Conservation (phyloP, 1,284 basidiomycete genomes). For the Malassezia psittaci region DNA sequence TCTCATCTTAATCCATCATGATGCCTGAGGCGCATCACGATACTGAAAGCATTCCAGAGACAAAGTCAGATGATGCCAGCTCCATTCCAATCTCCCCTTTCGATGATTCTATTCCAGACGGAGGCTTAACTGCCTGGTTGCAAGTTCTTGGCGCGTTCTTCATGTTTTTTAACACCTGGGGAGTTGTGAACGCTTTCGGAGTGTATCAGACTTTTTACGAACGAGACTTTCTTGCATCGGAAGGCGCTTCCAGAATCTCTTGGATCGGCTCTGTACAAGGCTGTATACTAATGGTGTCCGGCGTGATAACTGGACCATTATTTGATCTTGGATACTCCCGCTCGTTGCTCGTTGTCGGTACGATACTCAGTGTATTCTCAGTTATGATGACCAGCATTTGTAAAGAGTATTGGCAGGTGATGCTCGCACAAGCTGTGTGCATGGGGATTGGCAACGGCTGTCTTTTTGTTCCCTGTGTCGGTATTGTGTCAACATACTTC, state of each 20-base stretch:
- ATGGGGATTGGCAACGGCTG: slow-evolving; percentile 7
- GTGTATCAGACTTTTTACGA: slow-evolving; percentile 29
- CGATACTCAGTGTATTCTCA: slow-evolving; percentile 3
- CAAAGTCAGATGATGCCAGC: neutral
- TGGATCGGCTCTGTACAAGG: slow-evolving; percentile 33
- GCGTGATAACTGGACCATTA: slow-evolving; percentile 25
- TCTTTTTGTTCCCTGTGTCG: slow-evolving; percentile 15
- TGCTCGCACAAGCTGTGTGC: slow-evolving; percentile 10
- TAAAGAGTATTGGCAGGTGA: slow-evolving; percentile 3
- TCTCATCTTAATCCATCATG: neutral
- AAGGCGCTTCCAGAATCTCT: slow-evolving; percentile 19
- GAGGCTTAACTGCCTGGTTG: slow-evolving; percentile 27
- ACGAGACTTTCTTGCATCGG: slow-evolving; percentile 15
- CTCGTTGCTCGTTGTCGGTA: neutral
- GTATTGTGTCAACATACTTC: slow-evolving; percentile 8
- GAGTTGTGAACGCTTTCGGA: slow-evolving; percentile 30
- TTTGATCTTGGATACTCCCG: slow-evolving; percentile 21
- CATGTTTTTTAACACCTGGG: slow-evolving; percentile 27
- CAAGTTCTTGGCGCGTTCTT: slow-evolving; percentile 27
- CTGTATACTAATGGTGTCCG: slow-evolving; percentile 26
- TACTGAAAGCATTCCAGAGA: neutral
- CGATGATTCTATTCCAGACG: slow-evolving; percentile 22
- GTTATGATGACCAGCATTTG: slow-evolving; percentile 11
- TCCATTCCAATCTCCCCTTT: neutral
- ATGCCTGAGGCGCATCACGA: neutral